These are phyloP conservation scores for Candolleomyces aberdarensis DNA, from an alignment of 768 basidiomycete species.

Conservation along the genomic window DNA sequence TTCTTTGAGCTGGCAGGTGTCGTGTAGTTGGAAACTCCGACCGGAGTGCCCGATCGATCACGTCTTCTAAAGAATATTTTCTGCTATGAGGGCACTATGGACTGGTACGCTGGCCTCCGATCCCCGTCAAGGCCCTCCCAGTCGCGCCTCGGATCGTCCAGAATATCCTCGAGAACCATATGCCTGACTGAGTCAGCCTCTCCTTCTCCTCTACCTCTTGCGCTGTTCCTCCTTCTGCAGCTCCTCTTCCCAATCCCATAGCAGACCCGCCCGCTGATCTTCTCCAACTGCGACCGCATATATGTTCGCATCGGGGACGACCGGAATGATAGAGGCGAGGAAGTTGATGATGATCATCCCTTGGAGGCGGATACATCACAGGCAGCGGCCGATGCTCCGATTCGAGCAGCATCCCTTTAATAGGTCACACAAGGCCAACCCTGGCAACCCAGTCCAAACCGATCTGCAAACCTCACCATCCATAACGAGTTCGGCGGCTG, in stretches of 20 bases:
- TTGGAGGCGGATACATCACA: constrained; percentile 54
- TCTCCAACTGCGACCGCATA: constrained; percentile 78
- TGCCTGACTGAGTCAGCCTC: constrained; percentile 3
- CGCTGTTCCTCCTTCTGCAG: constrained; percentile 44
- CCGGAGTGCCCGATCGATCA: too few relatives aligned
- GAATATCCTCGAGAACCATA: constrained; percentile 55
- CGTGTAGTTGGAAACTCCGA: too few relatives aligned
- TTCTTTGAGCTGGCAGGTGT: too few relatives aligned
- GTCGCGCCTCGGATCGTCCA: constrained; percentile 48
- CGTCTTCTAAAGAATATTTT: constrained; percentile 61
- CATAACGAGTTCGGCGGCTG: constrained; percentile 56
- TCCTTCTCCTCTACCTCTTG: constrained; percentile 41
- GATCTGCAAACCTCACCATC: constrained; percentile 75
- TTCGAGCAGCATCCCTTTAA: constrained; percentile 85
- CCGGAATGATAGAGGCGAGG: constrained; percentile 71
- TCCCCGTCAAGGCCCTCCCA: constrained; percentile 81
- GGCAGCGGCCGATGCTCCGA: constrained; percentile 83
- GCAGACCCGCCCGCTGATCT: constrained; percentile 76
- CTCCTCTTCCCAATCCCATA: constrained; percentile 73
- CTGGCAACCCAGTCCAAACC: constrained; percentile 84
- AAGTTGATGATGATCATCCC: constrained; percentile 75
- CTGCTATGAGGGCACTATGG: constrained; percentile 74
- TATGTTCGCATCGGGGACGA: constrained; percentile 61
- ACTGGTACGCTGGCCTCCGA: constrained; percentile 73
- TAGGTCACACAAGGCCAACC: constrained; percentile 74